These are phyloP conservation scores for Symbiodinium pilosum DNA, from an alignment of 73 alveolate species.

Conservation along the genomic window DNA sequence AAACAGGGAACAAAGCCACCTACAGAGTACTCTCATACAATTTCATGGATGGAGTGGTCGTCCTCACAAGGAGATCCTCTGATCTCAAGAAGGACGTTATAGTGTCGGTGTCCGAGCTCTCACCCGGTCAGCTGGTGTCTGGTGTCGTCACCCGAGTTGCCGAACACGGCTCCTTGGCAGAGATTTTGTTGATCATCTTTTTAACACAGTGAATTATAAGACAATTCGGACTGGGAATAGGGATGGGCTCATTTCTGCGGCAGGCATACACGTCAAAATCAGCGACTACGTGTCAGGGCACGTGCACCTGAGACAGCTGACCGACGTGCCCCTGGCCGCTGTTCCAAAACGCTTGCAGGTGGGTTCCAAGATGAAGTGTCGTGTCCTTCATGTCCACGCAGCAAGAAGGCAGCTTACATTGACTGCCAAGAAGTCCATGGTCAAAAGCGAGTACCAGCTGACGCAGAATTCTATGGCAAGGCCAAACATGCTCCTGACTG, in stretches of 20 bases:
- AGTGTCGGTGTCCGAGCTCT: constrained; percentile 34
- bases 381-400: constrained; percentile 67
- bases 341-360: constrained; percentile 59
- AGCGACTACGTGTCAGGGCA: constrained; percentile 82
- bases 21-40: constrained; percentile 75
- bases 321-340: constrained; percentile 84
- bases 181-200: neutral
- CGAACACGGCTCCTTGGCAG: constrained; percentile 27
- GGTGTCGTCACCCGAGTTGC: constrained; percentile 26
- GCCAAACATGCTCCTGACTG: constrained; percentile 32
- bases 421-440: constrained; percentile 82
- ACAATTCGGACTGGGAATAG: neutral
- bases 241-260: neutral
- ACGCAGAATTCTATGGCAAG: neutral
- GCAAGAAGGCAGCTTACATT: constrained; percentile 26
- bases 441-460: constrained; percentile 38
- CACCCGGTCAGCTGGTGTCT: constrained; percentile 47
- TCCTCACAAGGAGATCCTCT: constrained; percentile 15
- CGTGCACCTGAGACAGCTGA: constrained; percentile 79
- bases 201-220: neutral
- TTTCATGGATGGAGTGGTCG: neutral
- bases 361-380: constrained; percentile 70
- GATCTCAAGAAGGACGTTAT: constrained; percentile 16
- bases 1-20: neutral
- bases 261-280: constrained; percentile 48